Evolutionary conservation across 2,329 filamentous ascomycete species (phyloP).

Genomic region (Verticillium albo-atrum): DNA sequence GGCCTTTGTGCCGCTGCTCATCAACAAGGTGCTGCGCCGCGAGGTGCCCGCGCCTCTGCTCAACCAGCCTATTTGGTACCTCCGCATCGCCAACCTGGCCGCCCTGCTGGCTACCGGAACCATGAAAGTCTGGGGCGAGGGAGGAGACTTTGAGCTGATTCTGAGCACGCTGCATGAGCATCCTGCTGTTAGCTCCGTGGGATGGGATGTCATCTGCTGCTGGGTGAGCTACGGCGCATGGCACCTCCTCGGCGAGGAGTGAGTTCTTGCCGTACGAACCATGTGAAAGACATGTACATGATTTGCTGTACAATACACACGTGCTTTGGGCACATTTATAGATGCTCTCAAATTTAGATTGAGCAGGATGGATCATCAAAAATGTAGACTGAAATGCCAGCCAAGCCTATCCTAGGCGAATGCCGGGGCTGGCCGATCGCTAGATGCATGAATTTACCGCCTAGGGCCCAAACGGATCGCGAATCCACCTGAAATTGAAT

Average conservation of each 20-base stretch:
- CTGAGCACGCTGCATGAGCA: conserved; percentile 14
- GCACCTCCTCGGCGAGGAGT: conserved; percentile 6
- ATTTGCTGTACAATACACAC: no score
- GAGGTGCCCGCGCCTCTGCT: neutral
- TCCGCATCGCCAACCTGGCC: conserved; percentile 7
- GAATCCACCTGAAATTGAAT: neutral
- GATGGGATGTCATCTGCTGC: conserved; percentile 21
- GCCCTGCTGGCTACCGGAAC: conserved; percentile 6
- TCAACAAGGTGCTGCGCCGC: conserved; percentile 7
- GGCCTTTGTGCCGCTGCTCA: conserved; percentile 17
- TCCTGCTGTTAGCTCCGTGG: conserved; percentile 19
- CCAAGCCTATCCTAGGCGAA: no score
- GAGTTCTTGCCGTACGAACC: no score
- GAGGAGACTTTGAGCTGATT: conserved; percentile 3
- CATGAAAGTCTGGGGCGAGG: neutral
- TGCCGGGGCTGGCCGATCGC: no score
- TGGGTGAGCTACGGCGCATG: conserved; percentile 16
- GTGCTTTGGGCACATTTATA: no score
- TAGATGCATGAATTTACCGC: neutral
- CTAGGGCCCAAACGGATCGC: neutral
- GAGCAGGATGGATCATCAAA: no score
- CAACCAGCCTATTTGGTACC: conserved; percentile 5
- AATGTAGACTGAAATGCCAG: no score
- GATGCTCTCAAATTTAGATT: no score
- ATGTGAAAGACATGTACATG: no score